These are phyloP conservation scores for Metarhizium rileyi DNA, from an alignment of 2,329 filamentous ascomycete genomes.

Conservation along the genomic window DNA sequence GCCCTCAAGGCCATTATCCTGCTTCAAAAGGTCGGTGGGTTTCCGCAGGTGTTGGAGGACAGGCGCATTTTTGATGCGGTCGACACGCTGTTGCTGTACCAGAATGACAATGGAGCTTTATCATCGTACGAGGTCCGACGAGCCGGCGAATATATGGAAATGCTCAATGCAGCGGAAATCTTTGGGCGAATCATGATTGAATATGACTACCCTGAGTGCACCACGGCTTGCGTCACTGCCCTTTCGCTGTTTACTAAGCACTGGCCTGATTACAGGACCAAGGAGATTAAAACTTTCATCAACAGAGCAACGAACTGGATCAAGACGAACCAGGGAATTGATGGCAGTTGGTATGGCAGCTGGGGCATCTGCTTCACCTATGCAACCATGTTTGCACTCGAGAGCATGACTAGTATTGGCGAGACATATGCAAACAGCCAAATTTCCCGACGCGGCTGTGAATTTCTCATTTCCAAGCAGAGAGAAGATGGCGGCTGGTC, in stretches of 20 bases:
- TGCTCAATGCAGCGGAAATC: constrained; percentile 90
- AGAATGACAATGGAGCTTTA: constrained; percentile 77
- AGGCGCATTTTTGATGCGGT: constrained; percentile 77
- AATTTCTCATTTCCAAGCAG: constrained; percentile 79
- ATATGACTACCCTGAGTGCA: constrained; percentile 97
- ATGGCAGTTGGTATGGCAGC: constrained; percentile 95
- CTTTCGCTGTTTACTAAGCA: constrained; percentile 71
- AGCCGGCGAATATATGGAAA: constrained; percentile 68
- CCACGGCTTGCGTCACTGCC: constrained; percentile 84
- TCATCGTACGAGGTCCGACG: constrained; percentile 83
- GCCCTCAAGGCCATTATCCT: constrained; percentile 78
- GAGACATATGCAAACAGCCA: constrained; percentile 71
- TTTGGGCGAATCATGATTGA: constrained; percentile 98
- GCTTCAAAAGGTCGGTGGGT: constrained; percentile 69
- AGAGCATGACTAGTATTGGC: constrained; percentile 71
- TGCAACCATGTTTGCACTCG: constrained; percentile 90
- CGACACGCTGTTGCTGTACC: constrained; percentile 84
- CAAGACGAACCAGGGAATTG: constrained; percentile 61
- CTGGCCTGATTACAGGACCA: constrained; percentile 69
- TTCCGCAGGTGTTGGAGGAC: constrained; percentile 63
- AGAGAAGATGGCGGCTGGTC: constrained; percentile 91
- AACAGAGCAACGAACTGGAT: constrained; percentile 72
- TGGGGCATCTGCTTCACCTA: constrained; percentile 99
- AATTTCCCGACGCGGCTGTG: constrained; percentile 63
- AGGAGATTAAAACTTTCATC: constrained; percentile 68